phyloP scores from a whole-genome alignment of 305 asterid genomes.

The Striga hermonthica region DNA sequence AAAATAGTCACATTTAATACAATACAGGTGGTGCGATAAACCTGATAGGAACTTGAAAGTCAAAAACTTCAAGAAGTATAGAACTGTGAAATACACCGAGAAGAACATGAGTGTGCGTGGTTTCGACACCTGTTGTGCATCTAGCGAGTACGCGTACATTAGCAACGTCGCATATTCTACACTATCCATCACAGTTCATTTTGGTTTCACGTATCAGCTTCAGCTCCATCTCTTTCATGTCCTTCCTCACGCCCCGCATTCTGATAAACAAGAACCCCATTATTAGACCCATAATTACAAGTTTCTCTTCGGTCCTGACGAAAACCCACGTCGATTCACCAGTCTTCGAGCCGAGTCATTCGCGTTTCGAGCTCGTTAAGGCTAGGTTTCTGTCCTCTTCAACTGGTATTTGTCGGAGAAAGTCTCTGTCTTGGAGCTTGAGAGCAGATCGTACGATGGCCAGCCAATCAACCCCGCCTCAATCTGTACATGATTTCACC shows the following conservation, averaged over 20 bases:
- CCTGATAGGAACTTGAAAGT: no score
- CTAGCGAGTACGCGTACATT: conserved; percentile 9
- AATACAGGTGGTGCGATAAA: no score
- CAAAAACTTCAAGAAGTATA: no score
- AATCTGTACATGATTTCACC: conserved; percentile 67
- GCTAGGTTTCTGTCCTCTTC: conserved; percentile 21
- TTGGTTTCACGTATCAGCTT: neutral
- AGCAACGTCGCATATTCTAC: conserved; percentile 10
- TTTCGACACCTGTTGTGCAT: neutral
- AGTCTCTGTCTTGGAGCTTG: conserved; percentile 29
- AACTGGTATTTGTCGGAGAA: conserved; percentile 22
- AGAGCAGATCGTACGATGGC: conserved; percentile 57
- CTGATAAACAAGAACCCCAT: conserved; percentile 22
- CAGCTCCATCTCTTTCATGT: conserved; percentile 18
- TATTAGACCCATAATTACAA: conserved; percentile 16
- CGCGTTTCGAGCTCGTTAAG: conserved; percentile 11
- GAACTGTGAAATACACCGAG: no score
- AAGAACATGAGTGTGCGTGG: no score
- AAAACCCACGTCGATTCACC: conserved; percentile 31
- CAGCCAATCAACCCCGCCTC: conserved; percentile 53
- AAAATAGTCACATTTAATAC: no score
- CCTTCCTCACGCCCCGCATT: conserved; percentile 27
- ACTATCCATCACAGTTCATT: neutral
- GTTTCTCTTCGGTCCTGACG: conserved; percentile 22
- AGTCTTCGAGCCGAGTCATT: conserved; percentile 4